phyloP scores from a whole-genome alignment of 2,329 filamentous ascomycete species.

The Diaporthe nobilis region DNA sequence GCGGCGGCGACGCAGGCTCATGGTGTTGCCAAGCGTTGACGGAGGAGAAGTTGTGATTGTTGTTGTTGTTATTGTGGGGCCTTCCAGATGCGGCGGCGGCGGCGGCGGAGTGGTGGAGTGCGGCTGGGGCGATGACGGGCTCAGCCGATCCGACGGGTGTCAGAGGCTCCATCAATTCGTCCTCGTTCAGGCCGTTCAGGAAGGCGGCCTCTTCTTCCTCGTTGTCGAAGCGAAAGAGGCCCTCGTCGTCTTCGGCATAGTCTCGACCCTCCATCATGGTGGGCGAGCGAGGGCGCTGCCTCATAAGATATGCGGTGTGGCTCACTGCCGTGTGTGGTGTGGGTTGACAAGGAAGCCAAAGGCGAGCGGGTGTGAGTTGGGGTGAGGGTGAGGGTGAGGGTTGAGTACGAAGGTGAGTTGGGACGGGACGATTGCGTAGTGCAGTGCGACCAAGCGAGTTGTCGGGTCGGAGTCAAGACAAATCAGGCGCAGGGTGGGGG shows the following conservation, averaged over 20 bases:
- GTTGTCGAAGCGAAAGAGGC: conserved; percentile 38
- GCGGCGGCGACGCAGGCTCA: conserved; percentile 38
- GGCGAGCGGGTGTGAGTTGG: background rate
- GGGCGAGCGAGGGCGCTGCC: conserved; percentile 12
- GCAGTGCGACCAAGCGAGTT: background rate
- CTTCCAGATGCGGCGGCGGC: conserved; percentile 30
- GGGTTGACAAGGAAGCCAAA: background rate
- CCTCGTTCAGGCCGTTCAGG: conserved; percentile 28
- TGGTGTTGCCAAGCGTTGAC: conserved; percentile 36
- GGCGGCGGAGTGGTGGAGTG: conserved; percentile 15
- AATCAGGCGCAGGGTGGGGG: conserved; percentile 12
- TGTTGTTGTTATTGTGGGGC: conserved; percentile 33
- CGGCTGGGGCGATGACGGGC: conserved; percentile 26
- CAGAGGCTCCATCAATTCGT: conserved; percentile 36
- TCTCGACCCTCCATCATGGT: conserved; percentile 40
- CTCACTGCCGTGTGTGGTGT: background rate
- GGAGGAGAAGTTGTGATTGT: conserved; percentile 29
- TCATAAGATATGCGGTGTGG: conserved; percentile 18
- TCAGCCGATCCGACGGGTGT: conserved; percentile 35
- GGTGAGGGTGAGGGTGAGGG: background rate
- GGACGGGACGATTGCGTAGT: background rate
- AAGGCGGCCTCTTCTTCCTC: conserved; percentile 37
- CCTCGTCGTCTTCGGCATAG: conserved; percentile 38
- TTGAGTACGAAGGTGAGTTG: background rate
- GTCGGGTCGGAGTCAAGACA: conserved; percentile 15